These are phyloP conservation scores for Rhododendron ovatum DNA, from an alignment of 148 eudicot genomes.

Conservation along the genomic window DNA sequence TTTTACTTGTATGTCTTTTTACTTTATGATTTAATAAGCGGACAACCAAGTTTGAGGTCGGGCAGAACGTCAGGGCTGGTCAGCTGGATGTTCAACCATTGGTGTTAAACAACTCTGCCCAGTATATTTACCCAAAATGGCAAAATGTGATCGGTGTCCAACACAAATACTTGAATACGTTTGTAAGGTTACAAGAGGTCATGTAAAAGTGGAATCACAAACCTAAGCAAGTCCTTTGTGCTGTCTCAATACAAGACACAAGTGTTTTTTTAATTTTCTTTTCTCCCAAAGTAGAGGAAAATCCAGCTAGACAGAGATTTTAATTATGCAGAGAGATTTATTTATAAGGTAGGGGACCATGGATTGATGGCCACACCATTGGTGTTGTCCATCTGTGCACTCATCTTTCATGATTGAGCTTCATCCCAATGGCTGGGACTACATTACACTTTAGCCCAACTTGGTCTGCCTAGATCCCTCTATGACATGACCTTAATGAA, in stretches of 20 bases:
- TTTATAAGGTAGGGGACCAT: constrained; percentile 35
- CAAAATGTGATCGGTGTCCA: no score
- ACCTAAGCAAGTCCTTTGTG: constrained; percentile 27
- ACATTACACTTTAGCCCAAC: background rate
- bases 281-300: background rate
- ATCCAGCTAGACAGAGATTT: constrained; percentile 29
- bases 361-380: background rate
- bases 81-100: background rate
- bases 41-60: no score
- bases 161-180: background rate
- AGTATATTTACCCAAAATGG: no score
- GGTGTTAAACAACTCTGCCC: background rate
- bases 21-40: no score
- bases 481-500: constrained; percentile 7
- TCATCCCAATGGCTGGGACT: background rate
- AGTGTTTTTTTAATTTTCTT: background rate
- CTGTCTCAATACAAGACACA: constrained; percentile 25
- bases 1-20: no score
- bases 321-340: constrained; percentile 16
- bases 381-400: background rate
- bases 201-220: background rate
- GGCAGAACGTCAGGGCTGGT: no score
- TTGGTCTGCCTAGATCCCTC: constrained; percentile 5
- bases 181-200: background rate
- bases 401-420: constrained; percentile 10